These are phyloP conservation scores for Amaranthus palmeri DNA, from an alignment of 148 eudicot species.

Conservation along the genomic window DNA sequence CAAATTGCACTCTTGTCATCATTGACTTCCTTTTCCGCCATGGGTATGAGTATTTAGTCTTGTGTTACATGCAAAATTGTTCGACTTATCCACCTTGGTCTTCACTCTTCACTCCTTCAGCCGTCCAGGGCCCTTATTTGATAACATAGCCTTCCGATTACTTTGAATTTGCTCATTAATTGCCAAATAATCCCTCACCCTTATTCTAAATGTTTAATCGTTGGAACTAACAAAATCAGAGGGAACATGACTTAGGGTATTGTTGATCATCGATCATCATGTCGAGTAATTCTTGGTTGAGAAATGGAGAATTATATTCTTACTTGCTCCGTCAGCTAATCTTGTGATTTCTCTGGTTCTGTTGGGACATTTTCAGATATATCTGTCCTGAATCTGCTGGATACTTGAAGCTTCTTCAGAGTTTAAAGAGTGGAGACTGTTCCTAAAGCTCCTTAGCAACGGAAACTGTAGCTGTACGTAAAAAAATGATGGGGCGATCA, in stretches of 20 bases:
- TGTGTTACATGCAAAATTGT: neutral
- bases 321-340: neutral
- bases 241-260: too few species aligned
- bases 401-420: conserved; percentile 75
- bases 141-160: neutral
- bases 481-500: neutral
- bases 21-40: conserved; percentile 95
- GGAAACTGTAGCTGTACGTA: neutral
- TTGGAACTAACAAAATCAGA: too few species aligned
- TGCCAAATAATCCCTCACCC: neutral
- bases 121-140: neutral
- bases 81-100: neutral
- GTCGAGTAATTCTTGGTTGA: too few species aligned
- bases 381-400: conserved; percentile 66
- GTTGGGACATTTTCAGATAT: conserved; percentile 40
- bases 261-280: too few species aligned
- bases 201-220: too few species aligned
- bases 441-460: conserved; percentile 18
- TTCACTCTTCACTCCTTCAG: too few species aligned
- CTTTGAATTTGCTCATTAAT: neutral
- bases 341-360: neutral
- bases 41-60: conserved; percentile 46
- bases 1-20: conserved; percentile 81
- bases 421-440: conserved; percentile 65
- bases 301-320: neutral